A percentile compares a stretch with the other conserved stretches of the same genome.
Conservation (phyloP, 2,329 filamentous ascomycete species). For the Fusarium transvaalense region DNA sequence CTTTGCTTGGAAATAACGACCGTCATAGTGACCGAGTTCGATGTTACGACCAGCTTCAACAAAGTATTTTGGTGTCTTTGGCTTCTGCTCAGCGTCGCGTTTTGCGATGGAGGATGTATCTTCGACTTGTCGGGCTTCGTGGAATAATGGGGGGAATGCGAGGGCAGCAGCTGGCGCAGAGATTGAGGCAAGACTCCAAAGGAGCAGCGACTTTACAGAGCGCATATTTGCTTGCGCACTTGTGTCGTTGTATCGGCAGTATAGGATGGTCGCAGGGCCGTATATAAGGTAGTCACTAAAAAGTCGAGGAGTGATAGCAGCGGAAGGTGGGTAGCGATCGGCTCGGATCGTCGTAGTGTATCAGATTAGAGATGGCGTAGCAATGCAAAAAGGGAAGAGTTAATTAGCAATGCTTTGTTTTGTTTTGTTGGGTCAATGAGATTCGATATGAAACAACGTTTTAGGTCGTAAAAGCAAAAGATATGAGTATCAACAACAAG, state of each 20-base stretch:
- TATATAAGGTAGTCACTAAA: neutral
- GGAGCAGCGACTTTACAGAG: slow-evolving; percentile 43
- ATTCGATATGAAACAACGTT: neutral
- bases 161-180: slow-evolving; percentile 34
- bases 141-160: slow-evolving; percentile 29
- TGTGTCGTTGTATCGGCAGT: neutral
- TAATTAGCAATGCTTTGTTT: slow-evolving; percentile 13
- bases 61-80: slow-evolving; percentile 68
- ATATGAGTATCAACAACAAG: neutral
- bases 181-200: slow-evolving; percentile 45
- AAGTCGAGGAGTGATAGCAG: slow-evolving; percentile 3
- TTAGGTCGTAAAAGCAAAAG: neutral
- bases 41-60: slow-evolving; percentile 71
- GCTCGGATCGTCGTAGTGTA: slow-evolving; percentile 1
- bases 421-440: slow-evolving; percentile 2
- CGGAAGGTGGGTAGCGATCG: slow-evolving; percentile 15
- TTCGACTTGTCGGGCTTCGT: slow-evolving; percentile 1
- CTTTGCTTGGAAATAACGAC: slow-evolving; percentile 73
- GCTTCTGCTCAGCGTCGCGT: slow-evolving; percentile 13
- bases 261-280: neutral
- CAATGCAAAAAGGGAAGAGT: neutral
- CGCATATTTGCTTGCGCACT: slow-evolving; percentile 32
- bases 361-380: neutral
- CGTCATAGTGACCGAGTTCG: slow-evolving; percentile 79
- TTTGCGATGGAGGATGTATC: slow-evolving; percentile 7